Evolutionary conservation across 2,329 filamentous ascomycete species (phyloP), one percentile per base, ranked within the genome.

Genomic region (Fusarium verticillioides): DNA sequence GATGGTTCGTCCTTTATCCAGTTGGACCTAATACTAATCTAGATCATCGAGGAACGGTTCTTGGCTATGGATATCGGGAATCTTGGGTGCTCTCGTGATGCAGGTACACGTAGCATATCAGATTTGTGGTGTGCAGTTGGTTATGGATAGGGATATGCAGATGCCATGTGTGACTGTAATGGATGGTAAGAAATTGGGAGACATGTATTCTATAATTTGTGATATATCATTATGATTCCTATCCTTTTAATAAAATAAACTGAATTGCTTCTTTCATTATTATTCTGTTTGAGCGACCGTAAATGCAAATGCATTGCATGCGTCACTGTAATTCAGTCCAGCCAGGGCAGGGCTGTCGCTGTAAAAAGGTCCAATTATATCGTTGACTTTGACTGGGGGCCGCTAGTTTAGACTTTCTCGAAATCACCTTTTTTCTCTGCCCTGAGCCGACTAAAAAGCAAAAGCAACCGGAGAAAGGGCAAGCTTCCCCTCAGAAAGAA

Each of bases 381-480:
- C 46, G 36, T 49, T 40, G 37, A 62, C 65, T 50, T 44, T 30
- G 47, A 28, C 56, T 62, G 36, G 43, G 40, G 53, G 49, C 12
- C 53, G 44, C 42, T 59, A 44, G 44, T 42, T 46, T 52, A 65
- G 52, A 30, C 42, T 40, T 44, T 37, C 42, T 10, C 30, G 63
- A 59, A 73, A 72, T 73, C 66, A 73, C 69, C 62, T 76, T 63
- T 62, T 64, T 64, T 54, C 37, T 61, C 40, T 66, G 49, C 54
- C 54, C 67, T 77, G 70, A 69, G 68, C n/a, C 30, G 60, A 77
- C 74, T 42, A 74, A 74, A 72, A 76, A 77, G 73, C 69, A 76
- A 76, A 76, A 76, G 62, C 30, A n/a, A 37, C 63, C 64, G 60
- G 53, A 70, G 62, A 63, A 54, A 40, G 52, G 46, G 44, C 66